Evolutionary conservation across 2,329 filamentous ascomycete species (phyloP), one percentile per base, ranked within the genome.

Genomic region (Tothia fuscella): DNA sequence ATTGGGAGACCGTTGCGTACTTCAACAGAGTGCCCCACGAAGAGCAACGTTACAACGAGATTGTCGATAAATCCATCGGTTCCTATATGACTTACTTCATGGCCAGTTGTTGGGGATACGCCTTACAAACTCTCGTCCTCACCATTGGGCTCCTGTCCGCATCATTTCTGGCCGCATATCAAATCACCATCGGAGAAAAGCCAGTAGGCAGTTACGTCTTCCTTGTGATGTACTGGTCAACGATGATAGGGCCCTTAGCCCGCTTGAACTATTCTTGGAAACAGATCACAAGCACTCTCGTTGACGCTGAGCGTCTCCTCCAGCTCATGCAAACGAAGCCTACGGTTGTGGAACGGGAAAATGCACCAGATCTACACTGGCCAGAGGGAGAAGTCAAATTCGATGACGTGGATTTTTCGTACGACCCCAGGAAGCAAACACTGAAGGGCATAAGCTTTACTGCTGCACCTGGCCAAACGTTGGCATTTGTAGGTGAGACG

Each of bases 251-350:
- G 3, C 72, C 72, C 5, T 56, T 77, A 3, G 60, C 63, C n/a
- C 62, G 63, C 10, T 62, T 78, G 30, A 65, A 66, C 1, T 66
- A 61, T 48, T 67, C 66, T 21, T 67, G 71, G 43, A 61, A 63
- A 17, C 61, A 63, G 35, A 58, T 76, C 22, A 62, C 66, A 3
- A 59, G 61, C 16, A 68, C 74, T 36, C 59, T 84, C 20, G 72
- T 82, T 28, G 75, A 82, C 50, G 76, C 78, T 0, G 79, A 84
- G 51, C 68, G 74, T 3, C 60, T 80, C 5, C 63, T 74, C 13
- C 61, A 67, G 31, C 63, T 81, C 1, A 61, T 82, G 6, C 66
- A 72, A 36, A 74, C 71, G 5, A 70, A 78, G 44, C 67, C 76
- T 0, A 68, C 64, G 2, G 66, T 81, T 6, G 53, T 56, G 0